Base-by-base conservation (phyloP, 306 rosid genomes). In the Glycine latifolia region DNA sequence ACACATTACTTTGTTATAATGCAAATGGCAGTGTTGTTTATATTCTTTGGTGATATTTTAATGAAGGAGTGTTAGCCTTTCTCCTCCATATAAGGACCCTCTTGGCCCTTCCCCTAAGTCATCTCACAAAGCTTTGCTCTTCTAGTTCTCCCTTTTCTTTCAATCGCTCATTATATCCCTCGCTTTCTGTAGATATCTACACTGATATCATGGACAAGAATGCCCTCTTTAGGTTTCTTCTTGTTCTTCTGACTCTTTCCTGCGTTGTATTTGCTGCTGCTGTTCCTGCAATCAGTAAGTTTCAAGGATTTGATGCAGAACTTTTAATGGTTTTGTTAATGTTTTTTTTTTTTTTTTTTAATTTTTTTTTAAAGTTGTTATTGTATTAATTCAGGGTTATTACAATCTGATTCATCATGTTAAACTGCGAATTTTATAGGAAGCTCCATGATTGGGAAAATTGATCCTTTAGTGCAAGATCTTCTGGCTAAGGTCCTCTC, bases 221-320 rank as follows among this genome's bases (percentile, higher is more conserved):
- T 68, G 3, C 77, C 61, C 78, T 84, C 53, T n/a, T 75, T 16
- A 44, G 81, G 26, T 14, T 84, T 79, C 48, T 79, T 31, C 61
- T 79, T 49, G 50, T 79, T 15, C 75, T 84, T 73, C 73, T 84
- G 9, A 81, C 44, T 60, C 84, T 84, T 59, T 84, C 87, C 47
- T 76, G 6, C 4, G 39, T 70, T 61, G 52, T 70, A 9, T 70
- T 69, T 76, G 81, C 63, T 46, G 49, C 61, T 68, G 73, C 81
- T 26, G 81, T 79, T 68, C 87, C 87, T 26, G 78, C 75, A 39
- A 79, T 84, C 9, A 75, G 87, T 84, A 50, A 75, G 87, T 84
- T 75, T 75, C 78, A 47, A 84, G 80, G 81, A 77, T 81, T 81
- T 73, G 73, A 56, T 35, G 54, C 53, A 72, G 14, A 63, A 63